Percentiles rank a stretch among this genome's conserved stretches.
Evolutionary conservation across 768 basidiomycete species (phyloP).

Genomic region (Royoungia palumana): DNA sequence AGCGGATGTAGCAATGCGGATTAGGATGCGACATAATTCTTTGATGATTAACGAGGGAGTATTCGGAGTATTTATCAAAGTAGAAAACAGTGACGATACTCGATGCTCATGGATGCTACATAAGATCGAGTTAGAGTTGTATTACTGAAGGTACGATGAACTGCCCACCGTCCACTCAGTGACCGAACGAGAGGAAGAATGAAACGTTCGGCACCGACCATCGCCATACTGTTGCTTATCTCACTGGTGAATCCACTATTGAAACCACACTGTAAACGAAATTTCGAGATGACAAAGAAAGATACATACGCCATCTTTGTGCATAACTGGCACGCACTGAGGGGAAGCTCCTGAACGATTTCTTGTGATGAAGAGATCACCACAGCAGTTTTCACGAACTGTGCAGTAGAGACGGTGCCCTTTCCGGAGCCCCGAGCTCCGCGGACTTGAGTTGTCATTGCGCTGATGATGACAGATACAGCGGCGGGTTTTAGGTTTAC

Average conservation of each 20-base stretch:
- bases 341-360: constrained; percentile 45
- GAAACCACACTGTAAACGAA: not conserved
- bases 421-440: constrained; percentile 17
- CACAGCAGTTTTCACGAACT: constrained; percentile 63
- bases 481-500: constrained; percentile 56
- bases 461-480: constrained; percentile 52
- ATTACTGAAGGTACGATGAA: not conserved
- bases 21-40: constrained; percentile 21
- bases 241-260: constrained; percentile 48
- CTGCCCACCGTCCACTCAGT: constrained; percentile 41
- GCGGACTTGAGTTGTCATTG: constrained; percentile 50
- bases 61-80: constrained; percentile 28
- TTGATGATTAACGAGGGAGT: constrained; percentile 20
- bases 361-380: constrained; percentile 65
- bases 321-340: constrained; percentile 38
- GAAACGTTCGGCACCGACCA: constrained; percentile 56
- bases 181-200: constrained; percentile 48
- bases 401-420: constrained; percentile 44
- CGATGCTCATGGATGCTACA: constrained; percentile 32
- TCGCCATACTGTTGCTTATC: constrained; percentile 40
- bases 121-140: not conserved
- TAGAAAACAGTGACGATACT: constrained; percentile 27
- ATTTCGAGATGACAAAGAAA: not conserved
- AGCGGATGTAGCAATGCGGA: constrained; percentile 17
- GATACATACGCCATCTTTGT: constrained; percentile 48